Evolutionary conservation across 1,284 basidiomycete species (phyloP).

Genomic region (Ceratobasidium sp.): DNA sequence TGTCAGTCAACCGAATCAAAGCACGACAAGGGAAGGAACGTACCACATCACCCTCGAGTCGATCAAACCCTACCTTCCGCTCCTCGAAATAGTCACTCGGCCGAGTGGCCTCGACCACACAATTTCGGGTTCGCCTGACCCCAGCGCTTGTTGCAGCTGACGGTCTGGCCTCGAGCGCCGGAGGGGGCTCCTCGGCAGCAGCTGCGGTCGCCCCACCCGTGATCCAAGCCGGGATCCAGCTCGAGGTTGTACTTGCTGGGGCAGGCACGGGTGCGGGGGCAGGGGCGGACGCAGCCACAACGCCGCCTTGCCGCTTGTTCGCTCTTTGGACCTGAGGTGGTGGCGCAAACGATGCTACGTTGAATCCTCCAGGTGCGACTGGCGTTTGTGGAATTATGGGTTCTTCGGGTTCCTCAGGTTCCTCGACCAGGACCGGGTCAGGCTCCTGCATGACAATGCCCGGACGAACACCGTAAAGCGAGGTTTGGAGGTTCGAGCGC

Average conservation of each 20-base stretch:
- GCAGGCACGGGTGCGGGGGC: background rate
- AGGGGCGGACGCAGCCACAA: slow-evolving; percentile 22
- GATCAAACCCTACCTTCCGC: slow-evolving; percentile 20
- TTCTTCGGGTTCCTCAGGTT: background rate
- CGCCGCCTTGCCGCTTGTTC: background rate
- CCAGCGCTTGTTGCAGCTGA: background rate
- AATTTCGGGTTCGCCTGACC: background rate
- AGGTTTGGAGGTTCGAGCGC: background rate
- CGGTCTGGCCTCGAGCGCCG: background rate
- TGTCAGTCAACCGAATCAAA: background rate
- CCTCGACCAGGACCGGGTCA: background rate
- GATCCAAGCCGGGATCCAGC: background rate
- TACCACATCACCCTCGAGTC: slow-evolving; percentile 11
- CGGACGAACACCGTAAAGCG: background rate
- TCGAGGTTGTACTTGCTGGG: background rate
- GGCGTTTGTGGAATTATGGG: background rate
- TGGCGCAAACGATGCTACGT: background rate
- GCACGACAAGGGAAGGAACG: background rate
- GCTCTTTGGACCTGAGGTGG: background rate
- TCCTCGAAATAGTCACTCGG: slow-evolving; percentile 25
- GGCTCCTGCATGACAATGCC: background rate
- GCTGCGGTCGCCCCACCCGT: background rate
- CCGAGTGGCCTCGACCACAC: slow-evolving; percentile 12
- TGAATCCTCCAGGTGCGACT: slow-evolving; percentile 4
- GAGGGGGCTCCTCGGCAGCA: background rate